These are phyloP conservation scores for Rhynchospora pubera DNA, from an alignment of 176 grass and related monocot species.

Conservation along the genomic window DNA sequence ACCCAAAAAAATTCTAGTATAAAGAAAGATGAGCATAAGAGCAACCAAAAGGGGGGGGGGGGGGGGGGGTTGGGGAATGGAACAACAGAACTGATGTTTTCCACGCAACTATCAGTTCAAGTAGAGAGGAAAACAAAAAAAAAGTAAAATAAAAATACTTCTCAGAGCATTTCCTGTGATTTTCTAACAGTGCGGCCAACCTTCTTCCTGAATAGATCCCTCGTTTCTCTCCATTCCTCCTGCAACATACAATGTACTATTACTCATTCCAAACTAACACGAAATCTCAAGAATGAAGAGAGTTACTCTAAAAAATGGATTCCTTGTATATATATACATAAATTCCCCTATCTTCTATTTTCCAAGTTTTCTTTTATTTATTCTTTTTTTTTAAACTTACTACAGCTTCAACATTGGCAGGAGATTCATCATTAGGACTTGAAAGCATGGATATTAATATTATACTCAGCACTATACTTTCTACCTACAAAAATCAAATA, in stretches of 20 bases:
- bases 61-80: no score
- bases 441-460: constrained; percentile 36
- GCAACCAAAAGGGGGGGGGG: no score
- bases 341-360: background rate
- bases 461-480: constrained; percentile 30
- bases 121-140: no score
- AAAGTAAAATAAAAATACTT: background rate
- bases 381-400: constrained; percentile 5
- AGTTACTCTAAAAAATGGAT: background rate
- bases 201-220: constrained; percentile 37
- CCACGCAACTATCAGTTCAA: no score
- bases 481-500: constrained; percentile 19
- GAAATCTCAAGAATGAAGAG: background rate
- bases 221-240: constrained; percentile 36
- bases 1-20: no score
- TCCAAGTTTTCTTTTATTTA: background rate
- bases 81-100: no score
- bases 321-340: background rate
- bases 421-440: constrained; percentile 31
- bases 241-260: background rate
- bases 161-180: constrained; percentile 38
- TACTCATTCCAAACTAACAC: background rate
- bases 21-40: no score
- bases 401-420: constrained; percentile 30
- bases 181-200: constrained; percentile 26